Evolutionary conservation across 2,329 filamentous ascomycete species (phyloP).

Genomic region (Coniochaeta sp.): DNA sequence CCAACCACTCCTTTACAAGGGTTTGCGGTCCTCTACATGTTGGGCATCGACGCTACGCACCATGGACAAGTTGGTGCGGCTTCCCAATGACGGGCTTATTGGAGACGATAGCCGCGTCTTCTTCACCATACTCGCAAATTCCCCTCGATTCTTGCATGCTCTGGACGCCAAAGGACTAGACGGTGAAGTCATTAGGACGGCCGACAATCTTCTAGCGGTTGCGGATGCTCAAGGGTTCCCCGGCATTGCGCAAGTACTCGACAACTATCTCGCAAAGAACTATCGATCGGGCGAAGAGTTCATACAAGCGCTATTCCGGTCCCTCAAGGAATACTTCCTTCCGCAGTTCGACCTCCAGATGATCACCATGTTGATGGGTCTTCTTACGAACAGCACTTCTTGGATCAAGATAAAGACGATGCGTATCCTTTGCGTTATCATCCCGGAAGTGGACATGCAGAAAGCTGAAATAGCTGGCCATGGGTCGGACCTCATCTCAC

Average conservation of each 20-base stretch:
- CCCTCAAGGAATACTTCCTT: conserved; percentile 71
- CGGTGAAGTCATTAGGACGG: conserved; percentile 50
- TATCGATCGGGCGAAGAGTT: conserved; percentile 69
- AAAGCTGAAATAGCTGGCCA: conserved; percentile 84
- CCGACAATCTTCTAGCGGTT: conserved; percentile 61
- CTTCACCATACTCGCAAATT: conserved; percentile 83
- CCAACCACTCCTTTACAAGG: conserved; percentile 82
- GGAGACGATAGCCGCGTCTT: conserved; percentile 77
- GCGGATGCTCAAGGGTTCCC: conserved; percentile 65
- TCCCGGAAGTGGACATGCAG: conserved; percentile 88
- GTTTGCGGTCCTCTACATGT: conserved; percentile 77
- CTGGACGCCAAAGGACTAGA: conserved; percentile 60
- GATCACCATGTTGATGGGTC: conserved; percentile 82
- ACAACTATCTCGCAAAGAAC: conserved; percentile 59
- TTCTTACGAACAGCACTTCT: conserved; percentile 78
- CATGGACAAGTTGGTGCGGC: conserved; percentile 67
- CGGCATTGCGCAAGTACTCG: conserved; percentile 60
- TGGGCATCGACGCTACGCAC: conserved; percentile 70
- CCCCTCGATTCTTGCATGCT: conserved; percentile 75
- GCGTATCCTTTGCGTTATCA: conserved; percentile 75
- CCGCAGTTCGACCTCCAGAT: conserved; percentile 76
- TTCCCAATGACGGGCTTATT: conserved; percentile 74
- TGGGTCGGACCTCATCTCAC: conserved; percentile 91
- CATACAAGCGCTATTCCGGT: conserved; percentile 62
- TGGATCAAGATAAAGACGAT: conserved; percentile 94